Evolutionary conservation across 2,329 filamentous ascomycete species (phyloP).

Genomic region (Metarhizium sp.): DNA sequence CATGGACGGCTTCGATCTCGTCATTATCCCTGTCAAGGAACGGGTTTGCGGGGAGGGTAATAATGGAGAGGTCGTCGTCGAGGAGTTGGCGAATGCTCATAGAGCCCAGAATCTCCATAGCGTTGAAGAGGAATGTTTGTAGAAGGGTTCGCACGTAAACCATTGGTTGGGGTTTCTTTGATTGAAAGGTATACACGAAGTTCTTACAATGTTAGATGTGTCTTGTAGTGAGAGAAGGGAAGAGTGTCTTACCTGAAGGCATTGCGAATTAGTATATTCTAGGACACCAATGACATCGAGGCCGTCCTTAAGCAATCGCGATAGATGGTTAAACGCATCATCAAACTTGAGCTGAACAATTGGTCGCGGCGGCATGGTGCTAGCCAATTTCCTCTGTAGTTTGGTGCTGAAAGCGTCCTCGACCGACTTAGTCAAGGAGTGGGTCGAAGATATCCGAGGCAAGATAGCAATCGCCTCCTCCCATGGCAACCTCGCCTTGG

Average conservation of each 20-base stretch:
- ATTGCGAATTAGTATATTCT: constrained; percentile 57
- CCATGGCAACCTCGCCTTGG: constrained; percentile 42
- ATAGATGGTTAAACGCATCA: constrained; percentile 61
- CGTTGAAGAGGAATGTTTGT: constrained; percentile 65
- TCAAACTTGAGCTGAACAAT: constrained; percentile 71
- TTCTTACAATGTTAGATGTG: constrained; percentile 34
- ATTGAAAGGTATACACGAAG: constrained; percentile 65
- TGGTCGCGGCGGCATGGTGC: constrained; percentile 84
- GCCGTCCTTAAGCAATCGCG: constrained; percentile 62
- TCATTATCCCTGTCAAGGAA: constrained; percentile 69
- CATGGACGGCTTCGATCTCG: constrained; percentile 62
- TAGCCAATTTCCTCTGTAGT: constrained; percentile 83
- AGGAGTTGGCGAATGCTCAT: constrained; percentile 66
- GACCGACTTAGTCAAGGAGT: constrained; percentile 53
- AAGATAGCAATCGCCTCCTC: constrained; percentile 40
- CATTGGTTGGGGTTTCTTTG: constrained; percentile 71
- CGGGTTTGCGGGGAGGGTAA: constrained; percentile 62
- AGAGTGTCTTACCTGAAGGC: constrained; percentile 48
- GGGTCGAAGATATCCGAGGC: constrained; percentile 47
- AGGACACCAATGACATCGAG: constrained; percentile 59
- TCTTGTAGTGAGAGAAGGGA: constrained; percentile 2
- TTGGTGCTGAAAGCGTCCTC: constrained; percentile 81
- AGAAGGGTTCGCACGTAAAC: constrained; percentile 76
- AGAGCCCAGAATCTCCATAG: constrained; percentile 58
- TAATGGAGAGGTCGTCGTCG: constrained; percentile 69